These are phyloP conservation scores for Agarophyton chilense DNA, from an alignment of 23 red algal genomes.

Conservation along the genomic window DNA sequence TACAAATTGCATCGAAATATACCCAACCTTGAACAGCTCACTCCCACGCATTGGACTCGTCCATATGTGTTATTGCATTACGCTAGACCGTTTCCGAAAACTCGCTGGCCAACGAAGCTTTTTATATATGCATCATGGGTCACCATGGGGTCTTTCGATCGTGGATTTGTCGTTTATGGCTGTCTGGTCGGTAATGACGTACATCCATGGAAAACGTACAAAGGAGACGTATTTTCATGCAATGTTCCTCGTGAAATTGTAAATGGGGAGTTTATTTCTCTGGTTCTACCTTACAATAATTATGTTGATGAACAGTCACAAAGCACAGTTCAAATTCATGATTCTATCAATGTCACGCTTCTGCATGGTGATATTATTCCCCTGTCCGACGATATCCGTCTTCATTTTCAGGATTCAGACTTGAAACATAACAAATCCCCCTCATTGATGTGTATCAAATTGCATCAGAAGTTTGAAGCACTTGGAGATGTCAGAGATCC, in stretches of 20 bases:
- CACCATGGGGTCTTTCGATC: constrained; percentile 7
- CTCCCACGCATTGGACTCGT: not conserved
- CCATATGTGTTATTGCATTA: not conserved
- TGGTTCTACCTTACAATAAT: not conserved
- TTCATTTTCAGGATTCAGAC: not conserved
- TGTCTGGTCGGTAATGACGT: constrained; percentile 31
- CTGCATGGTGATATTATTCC: not conserved
- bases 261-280: not conserved
- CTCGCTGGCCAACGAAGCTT: not conserved
- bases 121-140: constrained; percentile 27
- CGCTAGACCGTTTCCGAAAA: not conserved
- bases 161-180: constrained; percentile 16
- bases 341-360: not conserved
- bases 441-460: not conserved
- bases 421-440: not conserved
- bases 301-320: not conserved
- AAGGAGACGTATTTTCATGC: constrained; percentile 4
- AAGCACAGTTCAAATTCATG: constrained; percentile 4
- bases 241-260: not conserved
- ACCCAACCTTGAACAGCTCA: not conserved
- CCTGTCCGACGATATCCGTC: not conserved
- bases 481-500: constrained; percentile 2
- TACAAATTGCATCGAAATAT: not conserved
- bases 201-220: not conserved
- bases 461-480: not conserved